A percentile compares a stretch with the other conserved stretches of the same genome.
Conservation (phyloP, 208 protist genomes). For the Strigomonas culicis region DNA sequence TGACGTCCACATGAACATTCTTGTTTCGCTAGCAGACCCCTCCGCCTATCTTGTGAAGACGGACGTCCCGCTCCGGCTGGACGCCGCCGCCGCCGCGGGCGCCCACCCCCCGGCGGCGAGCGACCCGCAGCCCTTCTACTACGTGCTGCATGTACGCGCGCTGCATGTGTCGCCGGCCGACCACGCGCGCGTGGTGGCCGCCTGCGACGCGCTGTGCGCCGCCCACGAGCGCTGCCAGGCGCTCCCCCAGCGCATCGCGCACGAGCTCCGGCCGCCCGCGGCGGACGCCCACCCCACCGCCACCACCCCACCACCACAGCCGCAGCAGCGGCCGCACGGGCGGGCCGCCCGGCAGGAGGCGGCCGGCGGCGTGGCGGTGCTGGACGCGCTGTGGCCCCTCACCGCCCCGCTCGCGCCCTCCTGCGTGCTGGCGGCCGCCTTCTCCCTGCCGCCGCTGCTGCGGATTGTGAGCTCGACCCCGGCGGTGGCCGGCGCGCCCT, state of each 20-base stretch:
- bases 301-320: no score
- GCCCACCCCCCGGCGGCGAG: no score
- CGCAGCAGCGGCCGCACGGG: no score
- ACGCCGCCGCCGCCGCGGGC: no score
- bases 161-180: background rate
- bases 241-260: background rate
- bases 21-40: background rate
- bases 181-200: background rate
- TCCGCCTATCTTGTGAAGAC: slow-evolving; percentile 5
- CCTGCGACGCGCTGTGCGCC: background rate
- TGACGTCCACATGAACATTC: background rate
- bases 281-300: no score
- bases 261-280: no score
- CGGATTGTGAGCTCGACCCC: background rate
- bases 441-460: background rate
- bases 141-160: background rate
- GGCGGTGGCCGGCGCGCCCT: background rate
- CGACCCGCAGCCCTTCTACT: no score
- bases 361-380: background rate
- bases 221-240: background rate
- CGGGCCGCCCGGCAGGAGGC: no score
- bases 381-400: slow-evolving; percentile 1
- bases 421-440: background rate
- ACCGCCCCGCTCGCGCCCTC: background rate
- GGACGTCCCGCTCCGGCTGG: background rate